A percentile compares a stretch with the other conserved stretches of the same genome.
Evolutionary conservation across 768 basidiomycete species (phyloP).

Genomic region (Daedaleopsis nitida): DNA sequence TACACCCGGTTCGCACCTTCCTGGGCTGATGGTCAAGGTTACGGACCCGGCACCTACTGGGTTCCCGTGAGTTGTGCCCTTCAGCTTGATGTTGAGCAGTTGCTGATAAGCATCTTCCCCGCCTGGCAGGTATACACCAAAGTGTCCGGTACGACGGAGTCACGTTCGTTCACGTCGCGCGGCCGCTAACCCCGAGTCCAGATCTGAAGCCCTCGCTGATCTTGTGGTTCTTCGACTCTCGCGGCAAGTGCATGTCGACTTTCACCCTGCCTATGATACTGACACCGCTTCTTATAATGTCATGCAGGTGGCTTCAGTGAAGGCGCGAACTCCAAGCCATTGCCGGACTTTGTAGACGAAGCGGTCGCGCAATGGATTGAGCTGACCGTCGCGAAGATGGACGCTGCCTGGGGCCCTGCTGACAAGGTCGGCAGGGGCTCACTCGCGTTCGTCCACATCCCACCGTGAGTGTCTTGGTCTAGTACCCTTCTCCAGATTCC

Average conservation of each 20-base stretch:
- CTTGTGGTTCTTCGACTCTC: conserved; percentile 81
- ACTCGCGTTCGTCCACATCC: conserved; percentile 76
- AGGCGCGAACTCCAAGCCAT: conserved; percentile 43
- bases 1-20: conserved; percentile 64
- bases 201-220: conserved; percentile 56
- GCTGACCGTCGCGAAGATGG: conserved; percentile 54
- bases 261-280: not conserved
- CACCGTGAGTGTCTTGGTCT: conserved; percentile 49
- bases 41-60: conserved; percentile 75
- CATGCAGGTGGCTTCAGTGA: conserved; percentile 49
- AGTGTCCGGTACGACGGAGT: conserved; percentile 31
- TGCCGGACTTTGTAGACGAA: conserved; percentile 71
- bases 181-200: conserved; percentile 9
- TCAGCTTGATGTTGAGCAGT: not conserved
- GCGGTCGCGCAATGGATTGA: conserved; percentile 64
- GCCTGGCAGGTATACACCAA: conserved; percentile 39
- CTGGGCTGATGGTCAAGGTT: conserved; percentile 60
- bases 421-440: conserved; percentile 46
- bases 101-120: not conserved
- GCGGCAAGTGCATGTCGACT: conserved; percentile 42
- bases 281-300: not conserved
- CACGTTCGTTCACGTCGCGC: not conserved
- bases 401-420: conserved; percentile 57
- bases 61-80: conserved; percentile 53
- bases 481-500: not conserved